Conservation (phyloP, 2,329 filamentous ascomycete species). For the Apiospora aurea region DNA sequence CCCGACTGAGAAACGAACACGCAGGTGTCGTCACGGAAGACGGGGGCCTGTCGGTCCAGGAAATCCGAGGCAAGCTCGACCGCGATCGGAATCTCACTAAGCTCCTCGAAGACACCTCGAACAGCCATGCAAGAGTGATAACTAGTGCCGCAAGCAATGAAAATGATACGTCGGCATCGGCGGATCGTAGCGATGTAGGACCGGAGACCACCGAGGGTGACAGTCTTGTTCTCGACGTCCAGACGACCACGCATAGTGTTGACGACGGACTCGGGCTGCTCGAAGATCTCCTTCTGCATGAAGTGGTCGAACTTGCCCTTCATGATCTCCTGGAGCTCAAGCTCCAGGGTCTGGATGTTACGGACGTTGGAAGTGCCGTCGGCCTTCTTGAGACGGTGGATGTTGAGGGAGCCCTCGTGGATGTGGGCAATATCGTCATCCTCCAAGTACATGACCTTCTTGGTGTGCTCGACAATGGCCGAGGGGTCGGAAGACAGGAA, state of each 20-base stretch:
- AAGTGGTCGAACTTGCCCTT: constrained; percentile 99
- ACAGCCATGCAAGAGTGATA: constrained; percentile 99
- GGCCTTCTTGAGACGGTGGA: constrained; percentile 96
- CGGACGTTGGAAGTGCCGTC: constrained; percentile 97
- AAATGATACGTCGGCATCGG: constrained; percentile 95
- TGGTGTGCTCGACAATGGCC: constrained; percentile 98
- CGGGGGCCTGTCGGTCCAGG: constrained; percentile 92
- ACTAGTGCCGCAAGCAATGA: constrained; percentile 97
- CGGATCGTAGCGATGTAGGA: constrained; percentile 98
- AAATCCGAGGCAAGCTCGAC: constrained; percentile 98
- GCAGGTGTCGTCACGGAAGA: constrained; percentile 99
- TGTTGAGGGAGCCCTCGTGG: constrained; percentile 98
- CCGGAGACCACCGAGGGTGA: constrained; percentile 93
- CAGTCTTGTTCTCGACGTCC: constrained; percentile 90
- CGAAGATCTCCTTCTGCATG: constrained; percentile 99
- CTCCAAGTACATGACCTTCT: constrained; percentile 99
- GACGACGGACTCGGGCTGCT: constrained; percentile 98
- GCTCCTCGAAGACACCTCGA: constrained; percentile 95
- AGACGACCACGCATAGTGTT: constrained; percentile 99
- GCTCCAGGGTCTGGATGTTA: constrained; percentile 97
- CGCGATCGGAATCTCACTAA: constrained; percentile 96
- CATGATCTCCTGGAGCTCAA: constrained; percentile 99
- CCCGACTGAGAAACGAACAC: constrained; percentile 99
- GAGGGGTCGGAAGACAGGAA: constrained; percentile 99
- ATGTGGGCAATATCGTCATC: constrained; percentile 99